phyloP scores from a whole-genome alignment of 129 eudicot genomes.

The Flaveria trinervia region DNA sequence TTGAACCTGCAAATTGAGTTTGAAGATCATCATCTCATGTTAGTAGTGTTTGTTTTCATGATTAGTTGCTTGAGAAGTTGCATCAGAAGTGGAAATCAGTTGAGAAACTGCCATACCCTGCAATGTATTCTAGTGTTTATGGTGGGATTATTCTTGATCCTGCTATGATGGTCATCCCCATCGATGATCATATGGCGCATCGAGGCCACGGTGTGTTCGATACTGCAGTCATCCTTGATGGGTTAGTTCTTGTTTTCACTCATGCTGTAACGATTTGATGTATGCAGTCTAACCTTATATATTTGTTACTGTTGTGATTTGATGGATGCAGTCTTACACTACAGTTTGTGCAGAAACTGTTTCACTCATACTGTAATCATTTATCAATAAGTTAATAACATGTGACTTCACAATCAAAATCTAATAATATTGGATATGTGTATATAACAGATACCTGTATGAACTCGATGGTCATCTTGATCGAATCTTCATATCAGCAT shows the following conservation, averaged over 20 bases:
- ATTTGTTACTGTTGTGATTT: not conserved
- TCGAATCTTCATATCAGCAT: conserved; percentile 78
- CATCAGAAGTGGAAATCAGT: conserved; percentile 67
- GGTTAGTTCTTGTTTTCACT: conserved; percentile 39
- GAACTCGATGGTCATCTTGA: conserved; percentile 83
- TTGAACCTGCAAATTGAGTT: not conserved
- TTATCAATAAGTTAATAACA: too few relatives aligned
- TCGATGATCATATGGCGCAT: conserved; percentile 97
- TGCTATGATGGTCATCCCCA: conserved; percentile 91
- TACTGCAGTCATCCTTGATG: conserved; percentile 72
- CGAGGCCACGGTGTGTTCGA: conserved; percentile 94
- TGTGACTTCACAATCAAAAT: too few relatives aligned
- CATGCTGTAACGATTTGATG: not conserved
- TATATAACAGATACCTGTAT: conserved; percentile 57
- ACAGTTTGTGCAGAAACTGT: too few relatives aligned
- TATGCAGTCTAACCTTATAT: too few relatives aligned
- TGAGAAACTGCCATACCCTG: conserved; percentile 69
- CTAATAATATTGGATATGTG: too few relatives aligned
- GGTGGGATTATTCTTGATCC: conserved; percentile 95
- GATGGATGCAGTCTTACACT: too few relatives aligned
- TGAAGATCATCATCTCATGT: not conserved
- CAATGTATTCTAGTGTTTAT: conserved; percentile 92
- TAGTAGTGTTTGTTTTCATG: not conserved
- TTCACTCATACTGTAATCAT: too few relatives aligned
- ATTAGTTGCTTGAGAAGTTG: conserved; percentile 73